Conservation (phyloP, 257 asterid species). For the Coffea eugenioides region DNA sequence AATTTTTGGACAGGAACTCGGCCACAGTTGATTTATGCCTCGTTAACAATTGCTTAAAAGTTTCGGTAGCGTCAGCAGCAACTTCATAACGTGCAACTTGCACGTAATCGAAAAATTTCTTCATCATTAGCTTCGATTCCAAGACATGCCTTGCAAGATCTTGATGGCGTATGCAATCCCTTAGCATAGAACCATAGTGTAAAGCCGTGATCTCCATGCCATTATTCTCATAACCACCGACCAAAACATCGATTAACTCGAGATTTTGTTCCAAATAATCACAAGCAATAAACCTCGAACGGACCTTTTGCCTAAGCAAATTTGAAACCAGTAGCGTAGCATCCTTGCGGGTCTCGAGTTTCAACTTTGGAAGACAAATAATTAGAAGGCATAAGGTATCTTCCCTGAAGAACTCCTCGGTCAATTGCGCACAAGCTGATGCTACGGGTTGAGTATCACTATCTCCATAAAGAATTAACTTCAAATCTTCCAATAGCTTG, state of each 20-base stretch:
- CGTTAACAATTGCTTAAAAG: slow-evolving; percentile 83
- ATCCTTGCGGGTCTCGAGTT: slow-evolving; percentile 71
- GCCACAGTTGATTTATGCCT: slow-evolving; percentile 53
- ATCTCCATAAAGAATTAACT: slow-evolving; percentile 60
- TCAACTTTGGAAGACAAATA: slow-evolving; percentile 53
- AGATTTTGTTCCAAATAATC: slow-evolving; percentile 77
- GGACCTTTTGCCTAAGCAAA: slow-evolving; percentile 56
- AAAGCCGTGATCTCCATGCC: slow-evolving; percentile 51
- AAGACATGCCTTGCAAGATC: slow-evolving; percentile 73
- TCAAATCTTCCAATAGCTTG: slow-evolving; percentile 50
- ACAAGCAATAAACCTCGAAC: slow-evolving; percentile 69
- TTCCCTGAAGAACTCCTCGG: slow-evolving; percentile 61
- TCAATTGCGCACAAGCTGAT: slow-evolving; percentile 58
- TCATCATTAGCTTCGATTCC: slow-evolving; percentile 40
- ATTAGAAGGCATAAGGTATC: slow-evolving; percentile 62
- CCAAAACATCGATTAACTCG: slow-evolving; percentile 66
- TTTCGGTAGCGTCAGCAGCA: slow-evolving; percentile 77
- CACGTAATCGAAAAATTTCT: slow-evolving; percentile 59
- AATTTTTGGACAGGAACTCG: slow-evolving; percentile 67
- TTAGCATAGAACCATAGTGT: slow-evolving; percentile 69
- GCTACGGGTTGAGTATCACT: slow-evolving; percentile 56
- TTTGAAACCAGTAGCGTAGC: slow-evolving; percentile 80
- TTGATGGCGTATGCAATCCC: slow-evolving; percentile 90
- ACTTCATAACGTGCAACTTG: slow-evolving; percentile 66
- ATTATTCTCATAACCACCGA: slow-evolving; percentile 63